phyloP scores from a whole-genome alignment of 345 rosid genomes.

The Excoecaria agallocha region DNA sequence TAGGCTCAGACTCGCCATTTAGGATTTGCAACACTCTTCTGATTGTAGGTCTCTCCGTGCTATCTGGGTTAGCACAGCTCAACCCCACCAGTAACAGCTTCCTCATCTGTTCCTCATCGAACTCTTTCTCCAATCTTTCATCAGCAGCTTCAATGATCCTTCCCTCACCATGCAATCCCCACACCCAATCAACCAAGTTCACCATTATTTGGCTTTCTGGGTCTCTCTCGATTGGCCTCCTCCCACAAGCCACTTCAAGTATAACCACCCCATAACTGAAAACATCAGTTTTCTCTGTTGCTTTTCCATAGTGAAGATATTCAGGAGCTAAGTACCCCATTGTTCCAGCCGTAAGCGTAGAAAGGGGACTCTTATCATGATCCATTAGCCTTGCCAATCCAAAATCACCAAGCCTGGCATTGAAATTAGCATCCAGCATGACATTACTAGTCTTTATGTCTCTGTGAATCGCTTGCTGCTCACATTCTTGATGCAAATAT shows the following conservation, averaged over 20 bases:
- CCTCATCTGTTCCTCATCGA: conserved; percentile 67
- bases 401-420: conserved; percentile 85
- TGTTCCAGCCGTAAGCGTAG: conserved; percentile 92
- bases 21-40: conserved; percentile 87
- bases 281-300: conserved; percentile 82
- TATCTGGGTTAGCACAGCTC: conserved; percentile 82
- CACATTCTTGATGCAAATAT: conserved; percentile 91
- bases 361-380: conserved; percentile 87
- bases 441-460: conserved; percentile 88
- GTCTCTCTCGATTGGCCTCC: conserved; percentile 89
- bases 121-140: conserved; percentile 57
- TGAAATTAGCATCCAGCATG: conserved; percentile 82
- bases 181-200: conserved; percentile 92
- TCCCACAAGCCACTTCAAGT: conserved; percentile 86
- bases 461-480: conserved; percentile 89
- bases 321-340: conserved; percentile 65
- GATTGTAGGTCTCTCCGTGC: conserved; percentile 68
- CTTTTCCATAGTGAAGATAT: conserved; percentile 90
- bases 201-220: conserved; percentile 54
- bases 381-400: conserved; percentile 94
- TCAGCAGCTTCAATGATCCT: conserved; percentile 75
- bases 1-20: conserved; percentile 57
- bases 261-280: conserved; percentile 89
- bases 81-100: conserved; percentile 76
- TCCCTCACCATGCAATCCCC: conserved; percentile 73